Base-by-base conservation (phyloP, 352 stramenopile species). In the Globisporangium acanthophoron region DNA sequence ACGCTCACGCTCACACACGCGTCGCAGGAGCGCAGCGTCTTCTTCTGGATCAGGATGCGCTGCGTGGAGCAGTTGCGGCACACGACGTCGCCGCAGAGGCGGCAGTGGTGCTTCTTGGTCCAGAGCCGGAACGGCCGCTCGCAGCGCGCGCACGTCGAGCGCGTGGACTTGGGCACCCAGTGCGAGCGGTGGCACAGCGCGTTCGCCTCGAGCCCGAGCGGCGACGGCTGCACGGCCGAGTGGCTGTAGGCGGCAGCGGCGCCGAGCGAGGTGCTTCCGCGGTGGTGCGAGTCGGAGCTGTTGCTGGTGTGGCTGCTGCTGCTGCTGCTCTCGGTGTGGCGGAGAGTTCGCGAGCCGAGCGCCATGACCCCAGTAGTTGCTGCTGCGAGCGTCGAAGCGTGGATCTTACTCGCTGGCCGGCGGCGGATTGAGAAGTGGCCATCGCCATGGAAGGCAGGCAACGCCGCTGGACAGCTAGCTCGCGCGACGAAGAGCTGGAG, bases 31-130 rank as follows among this genome's bases (percentile, higher is more conserved):
- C 84, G 84, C 29, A 90, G 80, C 33, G 71, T 85, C 60, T 91
- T 91, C 46, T 69, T 80, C 63, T 81, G 70, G 57, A 88, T 87
- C 16, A 86, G 61, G 52, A 93, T 82, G 58, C 81, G 77, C 59
- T 85, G 80, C 55, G 65, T 80, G 35, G 84, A 93, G 69, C 84
- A 93, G 43, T 68, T 53, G 27, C 78, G 69, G 60, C 84, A 93
- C 29, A 91, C 84, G 46, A 93, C 70, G 54, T 91, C 81, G 24
- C 84, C 84, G 50, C 84, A 93, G 15, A 90, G 71, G 1, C 84
- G 79, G 59, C 84, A 93, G 60, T 93, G 76, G 62, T 91, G 84
- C 49, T 91, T 93, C 50, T 68, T 71, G 12, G 61, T 74, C 60
- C 75, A 87, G 13, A 91, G 64, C n/a, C 70, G 63, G 62, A 93